Conservation (phyloP, 768 basidiomycete genomes). For the Fomitopsis pulvina region DNA sequence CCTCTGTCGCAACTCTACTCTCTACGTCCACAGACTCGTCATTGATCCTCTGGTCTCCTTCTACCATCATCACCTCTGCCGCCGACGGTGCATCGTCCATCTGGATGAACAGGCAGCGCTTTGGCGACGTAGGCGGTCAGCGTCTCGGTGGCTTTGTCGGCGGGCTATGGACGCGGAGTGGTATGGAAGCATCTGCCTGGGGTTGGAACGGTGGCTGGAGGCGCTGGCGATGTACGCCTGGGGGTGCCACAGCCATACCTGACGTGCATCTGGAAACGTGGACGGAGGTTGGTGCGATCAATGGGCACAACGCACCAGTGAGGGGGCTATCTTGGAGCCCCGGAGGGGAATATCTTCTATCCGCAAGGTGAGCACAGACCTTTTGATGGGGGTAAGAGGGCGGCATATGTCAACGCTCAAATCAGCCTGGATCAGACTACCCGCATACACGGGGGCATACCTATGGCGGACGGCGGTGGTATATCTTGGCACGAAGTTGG, state of each 20-base stretch:
- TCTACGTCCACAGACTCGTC: conserved; percentile 95
- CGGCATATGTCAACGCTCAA: neutral
- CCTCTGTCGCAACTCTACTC: conserved; percentile 49
- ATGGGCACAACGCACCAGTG: conserved; percentile 81
- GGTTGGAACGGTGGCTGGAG: conserved; percentile 96
- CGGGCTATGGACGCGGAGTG: conserved; percentile 67
- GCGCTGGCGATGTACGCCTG: conserved; percentile 55
- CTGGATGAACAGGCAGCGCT: conserved; percentile 88
- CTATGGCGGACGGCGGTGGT: conserved; percentile 12
- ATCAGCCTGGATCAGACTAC: conserved; percentile 85
- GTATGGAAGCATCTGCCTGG: conserved; percentile 68
- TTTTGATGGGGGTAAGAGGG: neutral
- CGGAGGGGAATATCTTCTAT: conserved; percentile 77
- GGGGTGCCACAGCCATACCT: conserved; percentile 1
- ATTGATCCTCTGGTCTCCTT: conserved; percentile 89
- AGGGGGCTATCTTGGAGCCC: conserved; percentile 85
- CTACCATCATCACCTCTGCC: conserved; percentile 35
- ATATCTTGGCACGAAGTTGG: conserved; percentile 78
- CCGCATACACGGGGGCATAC: conserved; percentile 70
- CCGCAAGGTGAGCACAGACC: conserved; percentile 58
- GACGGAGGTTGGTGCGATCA: conserved; percentile 71
- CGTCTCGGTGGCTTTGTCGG: conserved; percentile 90
- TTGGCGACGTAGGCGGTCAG: conserved; percentile 92
- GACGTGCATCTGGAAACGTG: conserved; percentile 41
- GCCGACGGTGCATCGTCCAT: conserved; percentile 48